phyloP scores from a whole-genome alignment of 148 eudicot species.

The Rhododendron williamsianum region DNA sequence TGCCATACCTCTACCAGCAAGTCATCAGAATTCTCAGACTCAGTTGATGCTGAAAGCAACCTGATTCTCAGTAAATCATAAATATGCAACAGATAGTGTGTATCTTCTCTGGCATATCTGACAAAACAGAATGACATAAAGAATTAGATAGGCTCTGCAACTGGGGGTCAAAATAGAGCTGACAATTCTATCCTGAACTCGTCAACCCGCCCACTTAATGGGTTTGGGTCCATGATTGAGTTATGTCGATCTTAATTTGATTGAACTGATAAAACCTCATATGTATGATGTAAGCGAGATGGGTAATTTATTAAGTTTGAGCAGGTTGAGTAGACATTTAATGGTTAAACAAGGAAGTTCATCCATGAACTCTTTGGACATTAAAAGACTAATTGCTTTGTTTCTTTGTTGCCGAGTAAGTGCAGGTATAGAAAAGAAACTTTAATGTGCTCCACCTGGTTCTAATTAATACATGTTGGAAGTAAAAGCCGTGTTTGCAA shows the following conservation, averaged over 20 bases:
- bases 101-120: conserved; percentile 98
- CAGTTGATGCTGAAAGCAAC: conserved; percentile 48
- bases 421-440: background rate
- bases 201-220: background rate
- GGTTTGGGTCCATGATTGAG: background rate
- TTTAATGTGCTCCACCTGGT: background rate
- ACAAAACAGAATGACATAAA: conserved; percentile 6
- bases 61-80: conserved; percentile 69
- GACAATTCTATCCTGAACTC: background rate
- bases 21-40: conserved; percentile 44
- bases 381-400: background rate
- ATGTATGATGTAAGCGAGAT: background rate
- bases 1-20: conserved; percentile 55
- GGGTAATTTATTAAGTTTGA: background rate
- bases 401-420: background rate
- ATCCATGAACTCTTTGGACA: background rate
- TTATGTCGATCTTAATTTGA: background rate
- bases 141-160: background rate
- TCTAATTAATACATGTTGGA: background rate
- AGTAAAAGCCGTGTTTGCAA: background rate
- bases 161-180: background rate
- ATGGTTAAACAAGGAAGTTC: background rate
- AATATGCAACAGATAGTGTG: conserved; percentile 83
- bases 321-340: background rate
- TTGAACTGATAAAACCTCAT: background rate